Conservation (phyloP, 352 stramenopile species). For the Globisporangium nodosum region DNA sequence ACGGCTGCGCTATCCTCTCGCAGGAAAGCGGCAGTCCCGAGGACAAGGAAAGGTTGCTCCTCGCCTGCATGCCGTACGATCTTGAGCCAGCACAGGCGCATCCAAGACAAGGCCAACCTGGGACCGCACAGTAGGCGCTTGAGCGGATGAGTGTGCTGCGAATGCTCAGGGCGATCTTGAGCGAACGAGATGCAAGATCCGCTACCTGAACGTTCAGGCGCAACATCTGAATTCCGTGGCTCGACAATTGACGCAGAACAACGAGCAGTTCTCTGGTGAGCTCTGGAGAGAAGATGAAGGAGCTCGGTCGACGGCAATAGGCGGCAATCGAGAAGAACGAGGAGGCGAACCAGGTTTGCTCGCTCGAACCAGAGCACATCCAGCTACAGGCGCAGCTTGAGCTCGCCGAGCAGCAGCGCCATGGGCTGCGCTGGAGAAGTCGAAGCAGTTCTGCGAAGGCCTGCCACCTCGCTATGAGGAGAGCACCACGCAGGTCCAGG, state of each 20-base stretch:
- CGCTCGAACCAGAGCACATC: slow-evolving; percentile 42
- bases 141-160: too few relatives aligned
- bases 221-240: too few relatives aligned
- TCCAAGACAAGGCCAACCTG: background rate
- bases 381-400: slow-evolving; percentile 33
- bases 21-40: background rate
- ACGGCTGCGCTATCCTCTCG: slow-evolving; percentile 32
- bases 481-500: slow-evolving; percentile 51
- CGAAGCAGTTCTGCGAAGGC: slow-evolving; percentile 54
- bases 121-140: too few relatives aligned
- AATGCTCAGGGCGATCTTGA: background rate
- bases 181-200: too few relatives aligned
- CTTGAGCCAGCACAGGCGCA: background rate
- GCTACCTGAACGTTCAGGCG: too few relatives aligned
- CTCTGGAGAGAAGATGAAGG: too few relatives aligned
- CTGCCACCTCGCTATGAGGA: slow-evolving; percentile 54
- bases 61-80: slow-evolving; percentile 11
- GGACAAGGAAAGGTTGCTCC: slow-evolving; percentile 1
- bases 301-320: too few relatives aligned
- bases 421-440: slow-evolving; percentile 45
- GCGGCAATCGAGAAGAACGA: slow-evolving; percentile 4
- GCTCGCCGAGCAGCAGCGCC: slow-evolving; percentile 37
- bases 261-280: too few relatives aligned
- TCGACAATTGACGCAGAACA: too few relatives aligned
- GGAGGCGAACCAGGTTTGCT: slow-evolving; percentile 23